Conservation (phyloP, 176 grass and related monocot genomes). For the Leersia perrieri region DNA sequence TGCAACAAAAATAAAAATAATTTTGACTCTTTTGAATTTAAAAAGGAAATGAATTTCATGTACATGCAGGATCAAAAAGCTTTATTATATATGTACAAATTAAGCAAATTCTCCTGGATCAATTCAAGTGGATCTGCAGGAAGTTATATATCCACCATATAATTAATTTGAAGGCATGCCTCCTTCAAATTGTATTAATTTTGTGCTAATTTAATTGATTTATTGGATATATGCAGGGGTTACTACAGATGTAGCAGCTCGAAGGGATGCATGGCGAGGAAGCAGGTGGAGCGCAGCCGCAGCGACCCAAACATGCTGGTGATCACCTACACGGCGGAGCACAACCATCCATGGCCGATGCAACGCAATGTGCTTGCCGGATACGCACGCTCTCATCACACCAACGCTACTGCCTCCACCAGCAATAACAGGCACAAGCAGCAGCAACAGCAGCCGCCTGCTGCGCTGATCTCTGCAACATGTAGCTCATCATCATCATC, state of each 20-base stretch:
- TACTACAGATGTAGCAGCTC: slow-evolving; percentile 99
- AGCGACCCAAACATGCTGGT: slow-evolving; percentile 94
- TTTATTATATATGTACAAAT: neutral
- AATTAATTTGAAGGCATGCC: no score
- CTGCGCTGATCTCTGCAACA: neutral
- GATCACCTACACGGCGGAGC: slow-evolving; percentile 93
- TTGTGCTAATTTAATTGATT: no score
- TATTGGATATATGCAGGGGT: slow-evolving; percentile 64
- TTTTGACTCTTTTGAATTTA: neutral
- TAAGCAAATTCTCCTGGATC: no score
- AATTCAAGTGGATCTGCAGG: no score
- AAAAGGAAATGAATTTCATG: neutral
- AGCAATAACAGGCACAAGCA: slow-evolving; percentile 41
- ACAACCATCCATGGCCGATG: slow-evolving; percentile 93
- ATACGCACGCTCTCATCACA: slow-evolving; percentile 70
- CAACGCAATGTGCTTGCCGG: slow-evolving; percentile 87
- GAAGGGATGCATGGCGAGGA: slow-evolving; percentile 86
- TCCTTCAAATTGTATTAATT: neutral
- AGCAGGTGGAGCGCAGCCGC: slow-evolving; percentile 96
- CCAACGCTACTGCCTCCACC: neutral
- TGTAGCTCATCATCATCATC: neutral
- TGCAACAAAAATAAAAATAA: neutral
- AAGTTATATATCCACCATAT: no score
- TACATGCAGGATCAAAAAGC: neutral
- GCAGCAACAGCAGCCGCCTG: neutral